Evolutionary conservation across 139 green algal genomes (phyloP), one percentile per base, ranked within the genome.

Genomic region (Deuterostichococcus epilithicus): DNA sequence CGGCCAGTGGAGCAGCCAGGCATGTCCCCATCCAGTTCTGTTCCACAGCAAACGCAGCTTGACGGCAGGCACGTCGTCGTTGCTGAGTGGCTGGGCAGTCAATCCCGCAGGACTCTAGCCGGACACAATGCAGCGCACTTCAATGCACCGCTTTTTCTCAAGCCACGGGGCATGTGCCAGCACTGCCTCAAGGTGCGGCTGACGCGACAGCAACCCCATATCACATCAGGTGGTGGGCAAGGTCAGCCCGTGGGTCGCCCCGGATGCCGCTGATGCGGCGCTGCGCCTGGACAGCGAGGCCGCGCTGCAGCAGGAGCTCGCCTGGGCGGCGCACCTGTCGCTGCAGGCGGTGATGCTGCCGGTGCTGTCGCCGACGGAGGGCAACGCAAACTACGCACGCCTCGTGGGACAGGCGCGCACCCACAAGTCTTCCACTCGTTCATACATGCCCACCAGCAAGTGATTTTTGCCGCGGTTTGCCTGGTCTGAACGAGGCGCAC

Each of bases 241-340:
- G 6, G 75, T 90, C 13, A 95, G 87, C 74, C 20, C 68, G 8
- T 98, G 94, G 92, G 89, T 97, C 6, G 80, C 97, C 77, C 81
- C 89, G 1, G 94, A 92, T 33, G n/a, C 79, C 1, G 2, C 47
- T 8, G 76, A 88, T 30, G 28, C 68, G 1, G 65, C 60, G 0
- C 26, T 90, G 39, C 70, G 81, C 8, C 34, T 68, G 3, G 80
- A 89, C 72, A 93, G 87, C 58, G 80, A 86, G 66, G 77, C 79
- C 0, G 87, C 90, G 0, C 82, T 99, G 42, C 68, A 78, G 33
- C 82, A 93, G 75, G 89, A 99, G 86, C 90, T 99, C 60, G 88
- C 76, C 2, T 99, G 95, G 95, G 95, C 95, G 13, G 86, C 84
- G 13, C 93, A 98, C 85, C 81, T 98, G 30, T 92, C 89, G 5